Evolutionary conservation across 768 basidiomycete species (phyloP).

Genomic region (Boletus eberwhitei): DNA sequence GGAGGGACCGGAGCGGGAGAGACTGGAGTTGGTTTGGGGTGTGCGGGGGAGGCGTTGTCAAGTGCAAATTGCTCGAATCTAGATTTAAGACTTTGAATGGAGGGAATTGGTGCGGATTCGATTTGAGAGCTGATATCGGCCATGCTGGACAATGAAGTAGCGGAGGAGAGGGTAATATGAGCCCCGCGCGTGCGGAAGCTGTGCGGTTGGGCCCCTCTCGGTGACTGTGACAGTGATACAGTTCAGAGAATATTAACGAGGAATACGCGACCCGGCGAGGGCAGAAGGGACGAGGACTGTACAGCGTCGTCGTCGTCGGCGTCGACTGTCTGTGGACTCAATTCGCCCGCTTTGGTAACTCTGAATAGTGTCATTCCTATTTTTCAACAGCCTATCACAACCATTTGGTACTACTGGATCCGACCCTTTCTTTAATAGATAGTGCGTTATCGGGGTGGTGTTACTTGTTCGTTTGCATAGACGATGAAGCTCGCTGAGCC

Average conservation of each 20-base stretch:
- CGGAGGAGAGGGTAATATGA: neutral
- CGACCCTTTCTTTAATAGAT: neutral
- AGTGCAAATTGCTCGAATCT: conserved; percentile 68
- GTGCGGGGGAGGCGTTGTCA: conserved; percentile 26
- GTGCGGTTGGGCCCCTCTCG: neutral
- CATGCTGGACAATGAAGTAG: conserved; percentile 9
- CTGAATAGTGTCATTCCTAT: conserved; percentile 9
- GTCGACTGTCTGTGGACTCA: neutral
- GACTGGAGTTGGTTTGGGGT: neutral
- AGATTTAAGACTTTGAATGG: conserved; percentile 67
- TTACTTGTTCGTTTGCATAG: neutral
- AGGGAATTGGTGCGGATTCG: conserved; percentile 53
- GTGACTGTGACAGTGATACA: neutral
- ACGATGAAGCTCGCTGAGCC: neutral
- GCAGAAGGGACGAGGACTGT: neutral
- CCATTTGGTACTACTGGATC: neutral
- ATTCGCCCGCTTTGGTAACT: conserved; percentile 13
- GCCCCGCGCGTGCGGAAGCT: neutral
- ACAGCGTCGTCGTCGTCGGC: conserved; percentile 10
- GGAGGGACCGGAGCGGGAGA: conserved; percentile 6
- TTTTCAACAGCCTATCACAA: conserved; percentile 3
- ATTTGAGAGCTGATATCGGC: conserved; percentile 30
- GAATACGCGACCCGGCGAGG: neutral
- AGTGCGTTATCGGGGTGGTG: too few species aligned
- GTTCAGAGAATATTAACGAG: neutral